A percentile compares a stretch with the other conserved stretches of the same genome.
Evolutionary conservation across 805 yeast species (phyloP).

Genomic region (Candida parachauliodes): DNA sequence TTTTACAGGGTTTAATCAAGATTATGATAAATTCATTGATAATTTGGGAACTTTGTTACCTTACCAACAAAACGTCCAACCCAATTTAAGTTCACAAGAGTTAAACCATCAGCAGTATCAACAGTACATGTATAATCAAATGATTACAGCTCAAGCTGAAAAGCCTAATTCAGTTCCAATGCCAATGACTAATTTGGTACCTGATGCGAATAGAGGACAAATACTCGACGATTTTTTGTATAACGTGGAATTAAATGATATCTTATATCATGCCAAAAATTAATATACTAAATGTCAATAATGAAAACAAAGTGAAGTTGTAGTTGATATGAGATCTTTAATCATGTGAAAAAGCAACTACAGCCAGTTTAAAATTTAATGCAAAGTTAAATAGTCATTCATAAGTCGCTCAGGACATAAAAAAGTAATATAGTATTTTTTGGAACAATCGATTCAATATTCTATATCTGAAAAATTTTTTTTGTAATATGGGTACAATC

Average conservation of each 20-base stretch:
- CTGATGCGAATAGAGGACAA: constrained; percentile 1
- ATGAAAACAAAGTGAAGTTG: no score
- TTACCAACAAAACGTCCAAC: not conserved
- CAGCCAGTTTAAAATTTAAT: no score
- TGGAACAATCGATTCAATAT: no score
- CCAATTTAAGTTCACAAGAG: not conserved
- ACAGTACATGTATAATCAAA: not conserved
- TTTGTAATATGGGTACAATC: no score
- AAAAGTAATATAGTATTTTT: no score
- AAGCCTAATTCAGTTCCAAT: not conserved
- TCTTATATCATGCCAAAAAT: constrained; percentile 8
- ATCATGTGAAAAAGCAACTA: no score
- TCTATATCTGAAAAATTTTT: no score
- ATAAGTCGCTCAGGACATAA: no score
- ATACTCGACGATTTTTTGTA: constrained; percentile 15
- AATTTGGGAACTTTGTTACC: constrained; percentile 8
- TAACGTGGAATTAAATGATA: constrained; percentile 16
- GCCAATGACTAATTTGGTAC: not conserved
- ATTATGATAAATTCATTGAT: constrained; percentile 9
- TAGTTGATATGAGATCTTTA: no score
- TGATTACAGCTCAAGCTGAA: not conserved
- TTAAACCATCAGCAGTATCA: constrained; percentile 4
- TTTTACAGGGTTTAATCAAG: constrained; percentile 6
- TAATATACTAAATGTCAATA: constrained; percentile 1
- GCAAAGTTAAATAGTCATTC: no score